Base-by-base conservation (phyloP, 805 yeast species). In the Cyberlindnera maritima region DNA sequence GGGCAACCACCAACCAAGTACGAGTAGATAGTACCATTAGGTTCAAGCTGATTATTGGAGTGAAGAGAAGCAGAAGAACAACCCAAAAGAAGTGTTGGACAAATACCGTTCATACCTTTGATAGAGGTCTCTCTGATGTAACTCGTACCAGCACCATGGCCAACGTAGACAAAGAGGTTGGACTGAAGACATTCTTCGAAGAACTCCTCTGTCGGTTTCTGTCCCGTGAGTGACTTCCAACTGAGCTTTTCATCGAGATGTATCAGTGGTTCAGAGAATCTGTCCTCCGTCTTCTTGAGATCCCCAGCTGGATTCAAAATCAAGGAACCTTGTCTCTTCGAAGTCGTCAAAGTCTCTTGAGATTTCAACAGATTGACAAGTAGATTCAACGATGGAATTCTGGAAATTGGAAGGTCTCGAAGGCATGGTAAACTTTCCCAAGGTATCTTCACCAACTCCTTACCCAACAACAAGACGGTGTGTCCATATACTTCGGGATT, bases 121-220 rank as follows among this genome's bases (percentile, higher is more conserved):
- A 90, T 65, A 0, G 76, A 65, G 4, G 80, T 72, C 1, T 83
- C 70, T 26, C 81, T 72, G 11, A 88, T 68, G 59, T 81, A 89
- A 51, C 86, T 90, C 52, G 88, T 92, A n/a, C 98, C 97, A 4
- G 97, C 94, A 0, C 98, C 97, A 66, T 94, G 99, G 0, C 99
- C 99, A 46, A 91, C 72, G 62, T 88, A 94, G 0, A 92, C 69
- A 55, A 85, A 85, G 9, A 87, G 53, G 33, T 77, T 72, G 1
- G 76, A 65, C 2, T 58, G 40, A 9, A 91, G 59, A 15, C 72
- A 71, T 0, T 64, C 43, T 1, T 73, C 50, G 31, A 90, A 69
- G 17, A 76, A 72, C 0, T 63, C 66, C 46, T 86, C 94, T 0
- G 68, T 53, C 0, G 97, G 96, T 38, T 67, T 69, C 4, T 52